These are phyloP conservation scores for Aureobasidium subglaciale DNA, from an alignment of 2,329 filamentous ascomycete genomes.

Conservation along the genomic window DNA sequence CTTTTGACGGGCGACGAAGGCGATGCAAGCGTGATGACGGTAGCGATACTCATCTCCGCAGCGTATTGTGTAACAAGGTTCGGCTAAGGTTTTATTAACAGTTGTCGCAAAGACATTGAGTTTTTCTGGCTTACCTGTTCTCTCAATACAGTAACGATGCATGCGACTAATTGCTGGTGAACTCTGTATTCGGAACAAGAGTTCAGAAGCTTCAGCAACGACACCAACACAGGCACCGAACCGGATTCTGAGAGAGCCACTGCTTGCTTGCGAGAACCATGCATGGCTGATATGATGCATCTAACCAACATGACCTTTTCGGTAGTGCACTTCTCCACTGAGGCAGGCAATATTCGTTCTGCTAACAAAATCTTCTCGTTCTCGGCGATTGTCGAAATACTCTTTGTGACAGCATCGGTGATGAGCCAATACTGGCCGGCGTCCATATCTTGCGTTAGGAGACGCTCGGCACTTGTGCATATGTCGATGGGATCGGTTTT, in stretches of 20 bases:
- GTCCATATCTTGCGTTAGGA: neutral
- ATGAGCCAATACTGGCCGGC: slow-evolving; percentile 5
- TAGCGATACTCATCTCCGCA: slow-evolving; percentile 35
- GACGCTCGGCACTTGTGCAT: slow-evolving; percentile 1
- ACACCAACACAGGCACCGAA: slow-evolving; percentile 1
- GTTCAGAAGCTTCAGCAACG: slow-evolving; percentile 1
- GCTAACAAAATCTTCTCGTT: neutral
- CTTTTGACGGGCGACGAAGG: slow-evolving; percentile 27
- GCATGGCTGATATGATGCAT: slow-evolving; percentile 1
- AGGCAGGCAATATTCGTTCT: neutral
- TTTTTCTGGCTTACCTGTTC: slow-evolving; percentile 16
- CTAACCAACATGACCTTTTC: slow-evolving; percentile 1
- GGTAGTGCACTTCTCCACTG: neutral
- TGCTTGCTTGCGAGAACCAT: neutral
- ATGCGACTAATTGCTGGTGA: slow-evolving; percentile 12
- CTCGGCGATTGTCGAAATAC: neutral
- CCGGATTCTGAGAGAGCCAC: neutral
- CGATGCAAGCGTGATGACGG: slow-evolving; percentile 30
- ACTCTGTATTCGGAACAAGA: slow-evolving; percentile 1
- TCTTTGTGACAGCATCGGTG: neutral
- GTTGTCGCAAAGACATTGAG: neutral
- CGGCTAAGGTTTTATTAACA: slow-evolving; percentile 21
- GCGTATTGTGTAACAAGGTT: slow-evolving; percentile 38
- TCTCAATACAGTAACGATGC: slow-evolving; percentile 14
- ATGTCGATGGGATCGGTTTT: neutral